These are phyloP conservation scores for Sphenostylis stenocarpa DNA, from an alignment of 306 rosid species.

Conservation along the genomic window DNA sequence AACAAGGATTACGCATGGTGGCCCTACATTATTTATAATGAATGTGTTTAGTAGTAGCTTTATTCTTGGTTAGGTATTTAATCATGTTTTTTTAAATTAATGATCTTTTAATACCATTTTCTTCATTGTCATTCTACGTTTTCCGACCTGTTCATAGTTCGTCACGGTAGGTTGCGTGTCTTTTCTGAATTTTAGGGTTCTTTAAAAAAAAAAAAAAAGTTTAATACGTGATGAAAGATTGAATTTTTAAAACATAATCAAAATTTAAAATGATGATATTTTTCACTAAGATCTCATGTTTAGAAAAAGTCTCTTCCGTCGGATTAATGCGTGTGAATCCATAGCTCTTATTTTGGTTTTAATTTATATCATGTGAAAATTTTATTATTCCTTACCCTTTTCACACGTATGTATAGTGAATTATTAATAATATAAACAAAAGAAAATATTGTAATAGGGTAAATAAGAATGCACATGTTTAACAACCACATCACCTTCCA, in stretches of 20 bases:
- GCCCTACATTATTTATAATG: neutral
- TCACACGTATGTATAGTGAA: neutral
- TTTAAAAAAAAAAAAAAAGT: too few species aligned
- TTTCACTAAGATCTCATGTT: neutral
- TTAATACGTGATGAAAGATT: too few species aligned
- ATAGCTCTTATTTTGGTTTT: neutral
- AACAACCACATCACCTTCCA: neutral
- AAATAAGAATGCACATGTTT: neutral
- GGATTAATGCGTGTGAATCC: neutral
- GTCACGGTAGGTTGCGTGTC: neutral
- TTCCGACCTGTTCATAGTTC: neutral
- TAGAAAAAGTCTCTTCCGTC: neutral
- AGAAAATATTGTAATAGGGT: neutral
- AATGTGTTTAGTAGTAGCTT: neutral
- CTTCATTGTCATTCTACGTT: neutral
- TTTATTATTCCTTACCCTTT: neutral
- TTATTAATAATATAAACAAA: neutral
- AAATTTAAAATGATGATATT: neutral
- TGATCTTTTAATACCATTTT: neutral
- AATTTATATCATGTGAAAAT: neutral
- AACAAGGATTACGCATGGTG: neutral
- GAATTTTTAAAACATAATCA: neutral
- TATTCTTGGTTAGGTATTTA: conserved; percentile 1
- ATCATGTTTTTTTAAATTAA: neutral
- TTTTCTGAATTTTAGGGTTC: neutral